Conservation (phyloP, 1,284 basidiomycete genomes). For the Laetiporus sulphureus region DNA sequence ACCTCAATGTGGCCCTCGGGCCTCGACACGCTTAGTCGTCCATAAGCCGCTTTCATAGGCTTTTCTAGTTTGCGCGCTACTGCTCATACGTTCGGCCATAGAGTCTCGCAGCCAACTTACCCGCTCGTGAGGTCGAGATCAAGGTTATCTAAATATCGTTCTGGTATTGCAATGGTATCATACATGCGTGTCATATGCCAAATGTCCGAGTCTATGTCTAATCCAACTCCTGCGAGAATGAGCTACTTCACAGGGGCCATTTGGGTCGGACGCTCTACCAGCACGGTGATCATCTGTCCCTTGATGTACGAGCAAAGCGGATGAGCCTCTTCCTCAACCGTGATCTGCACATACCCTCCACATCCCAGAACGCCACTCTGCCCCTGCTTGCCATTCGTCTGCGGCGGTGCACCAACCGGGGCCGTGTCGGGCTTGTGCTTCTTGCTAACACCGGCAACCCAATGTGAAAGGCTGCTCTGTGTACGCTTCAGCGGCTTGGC, state of each 20-base stretch:
- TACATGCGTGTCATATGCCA: no score
- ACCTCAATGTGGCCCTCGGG: no score
- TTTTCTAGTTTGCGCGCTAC: not conserved
- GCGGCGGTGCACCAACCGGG: not conserved
- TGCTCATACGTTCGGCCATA: no score
- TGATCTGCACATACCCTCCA: slow-evolving; percentile 15
- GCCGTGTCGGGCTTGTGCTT: slow-evolving; percentile 2
- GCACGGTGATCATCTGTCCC: slow-evolving; percentile 14
- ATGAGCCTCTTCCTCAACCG: slow-evolving; percentile 15
- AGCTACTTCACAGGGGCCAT: not conserved
- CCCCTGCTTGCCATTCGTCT: not conserved
- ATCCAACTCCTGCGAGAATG: no score
- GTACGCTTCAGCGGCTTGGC: slow-evolving; percentile 9
- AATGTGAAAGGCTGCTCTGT: slow-evolving; percentile 13
- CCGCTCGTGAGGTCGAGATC: no score
- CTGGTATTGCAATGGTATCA: no score
- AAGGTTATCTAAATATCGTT: no score
- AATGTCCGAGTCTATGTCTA: no score
- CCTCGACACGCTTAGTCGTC: no score
- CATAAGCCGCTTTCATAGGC: slow-evolving; percentile 1
- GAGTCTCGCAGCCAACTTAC: no score
- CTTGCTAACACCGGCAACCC: slow-evolving; percentile 10
- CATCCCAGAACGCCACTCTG: slow-evolving; percentile 7
- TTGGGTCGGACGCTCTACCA: slow-evolving; percentile 11
- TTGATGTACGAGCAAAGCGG: slow-evolving; percentile 12